phyloP scores from a whole-genome alignment of 192 early-diverging fungal genomes.

The Diversispora epigaea region DNA sequence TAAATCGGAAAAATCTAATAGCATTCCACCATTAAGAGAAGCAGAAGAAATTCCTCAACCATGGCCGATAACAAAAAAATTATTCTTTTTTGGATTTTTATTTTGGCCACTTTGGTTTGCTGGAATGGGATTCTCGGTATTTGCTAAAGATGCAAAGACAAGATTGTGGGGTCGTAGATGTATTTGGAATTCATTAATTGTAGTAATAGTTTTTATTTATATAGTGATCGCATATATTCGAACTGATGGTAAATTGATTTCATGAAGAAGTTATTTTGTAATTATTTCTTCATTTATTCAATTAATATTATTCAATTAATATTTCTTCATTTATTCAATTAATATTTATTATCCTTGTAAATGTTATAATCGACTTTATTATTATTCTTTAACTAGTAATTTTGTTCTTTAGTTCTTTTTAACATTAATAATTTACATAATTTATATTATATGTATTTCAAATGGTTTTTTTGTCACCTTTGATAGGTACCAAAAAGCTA shows the following conservation, averaged over 20 bases:
- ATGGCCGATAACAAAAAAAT: conserved; percentile 16
- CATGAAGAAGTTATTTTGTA: too few relatives aligned
- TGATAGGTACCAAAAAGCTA: too few relatives aligned
- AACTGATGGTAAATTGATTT: not conserved
- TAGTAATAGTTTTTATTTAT: not conserved
- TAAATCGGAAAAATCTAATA: not conserved
- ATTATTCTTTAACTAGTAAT: too few relatives aligned
- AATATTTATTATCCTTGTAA: too few relatives aligned
- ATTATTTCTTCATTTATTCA: too few relatives aligned
- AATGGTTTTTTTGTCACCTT: too few relatives aligned
- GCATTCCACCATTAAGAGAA: not conserved
- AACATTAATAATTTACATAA: too few relatives aligned
- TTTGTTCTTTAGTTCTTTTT: too few relatives aligned
- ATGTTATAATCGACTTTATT: too few relatives aligned
- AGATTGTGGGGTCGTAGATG: conserved; percentile 13
- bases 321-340: too few relatives aligned
- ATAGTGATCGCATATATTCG: not conserved
- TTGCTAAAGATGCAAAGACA: conserved; percentile 12
- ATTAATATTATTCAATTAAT: too few relatives aligned
- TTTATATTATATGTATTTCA: too few relatives aligned
- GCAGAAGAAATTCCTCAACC: conserved; percentile 6
- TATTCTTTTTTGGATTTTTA: conserved; percentile 16
- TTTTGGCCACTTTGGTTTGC: conserved; percentile 21
- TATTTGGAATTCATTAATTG: not conserved
- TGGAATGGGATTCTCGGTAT: not conserved